Percentiles rank a stretch among this genome's conserved stretches.
Evolutionary conservation across 805 yeast species (phyloP).

Genomic region (Myxozyma neglecta): DNA sequence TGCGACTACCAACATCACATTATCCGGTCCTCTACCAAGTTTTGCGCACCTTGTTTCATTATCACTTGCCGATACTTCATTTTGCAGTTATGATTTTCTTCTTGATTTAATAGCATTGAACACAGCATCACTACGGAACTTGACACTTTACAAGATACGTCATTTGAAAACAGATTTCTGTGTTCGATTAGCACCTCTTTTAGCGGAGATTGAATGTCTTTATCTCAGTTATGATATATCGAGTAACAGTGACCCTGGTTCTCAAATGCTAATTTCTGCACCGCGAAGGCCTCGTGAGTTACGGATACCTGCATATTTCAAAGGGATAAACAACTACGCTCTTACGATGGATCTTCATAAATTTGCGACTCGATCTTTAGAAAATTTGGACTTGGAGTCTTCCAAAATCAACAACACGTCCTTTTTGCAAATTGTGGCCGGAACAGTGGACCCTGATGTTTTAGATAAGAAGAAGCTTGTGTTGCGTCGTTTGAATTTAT

Average conservation of each 20-base stretch:
- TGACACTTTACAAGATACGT: background rate
- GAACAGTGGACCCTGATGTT: background rate
- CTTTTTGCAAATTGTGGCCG: background rate
- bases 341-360: background rate
- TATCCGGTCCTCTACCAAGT: background rate
- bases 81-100: background rate
- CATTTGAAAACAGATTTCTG: background rate
- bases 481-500: background rate
- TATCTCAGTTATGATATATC: background rate
- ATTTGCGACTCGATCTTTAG: background rate
- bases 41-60: background rate
- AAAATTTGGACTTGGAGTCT: background rate
- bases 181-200: background rate
- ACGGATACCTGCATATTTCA: background rate
- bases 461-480: background rate
- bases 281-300: background rate
- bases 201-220: background rate
- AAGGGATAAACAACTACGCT: background rate
- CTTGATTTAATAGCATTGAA: background rate
- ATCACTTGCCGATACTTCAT: background rate
- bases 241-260: background rate
- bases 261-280: background rate
- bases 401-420: background rate
- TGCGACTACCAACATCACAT: background rate
- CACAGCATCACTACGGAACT: background rate